phyloP scores from a whole-genome alignment of 2,329 filamentous ascomycete genomes.

The Cordyceps farinosa region DNA sequence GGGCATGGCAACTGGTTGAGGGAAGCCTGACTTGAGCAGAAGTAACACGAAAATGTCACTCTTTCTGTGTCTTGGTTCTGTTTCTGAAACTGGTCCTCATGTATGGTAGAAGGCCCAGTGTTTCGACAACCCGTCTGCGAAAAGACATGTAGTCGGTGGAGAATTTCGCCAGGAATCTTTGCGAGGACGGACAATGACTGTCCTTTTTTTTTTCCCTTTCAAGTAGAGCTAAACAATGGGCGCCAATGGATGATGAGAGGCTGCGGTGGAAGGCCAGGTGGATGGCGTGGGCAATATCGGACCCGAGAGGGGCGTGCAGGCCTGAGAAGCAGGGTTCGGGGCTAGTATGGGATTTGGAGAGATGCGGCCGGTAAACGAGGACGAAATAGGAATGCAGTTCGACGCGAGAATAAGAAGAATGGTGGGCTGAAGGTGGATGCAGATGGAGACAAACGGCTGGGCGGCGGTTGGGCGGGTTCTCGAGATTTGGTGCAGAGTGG shows the following conservation, averaged over 20 bases:
- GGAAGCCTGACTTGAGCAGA: background rate
- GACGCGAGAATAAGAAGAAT: background rate
- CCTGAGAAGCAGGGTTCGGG: background rate
- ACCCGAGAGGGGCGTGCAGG: background rate
- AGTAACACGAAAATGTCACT: background rate
- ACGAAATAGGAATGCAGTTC: slow-evolving; percentile 1
- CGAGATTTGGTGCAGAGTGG: too few relatives aligned
- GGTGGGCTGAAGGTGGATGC: background rate
- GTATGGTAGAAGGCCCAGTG: too few relatives aligned
- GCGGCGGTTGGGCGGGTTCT: too few relatives aligned
- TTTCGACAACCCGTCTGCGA: background rate
- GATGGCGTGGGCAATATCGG: background rate
- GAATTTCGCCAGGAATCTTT: background rate
- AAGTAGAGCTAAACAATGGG: too few relatives aligned
- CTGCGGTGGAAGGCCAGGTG: background rate
- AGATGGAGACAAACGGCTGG: background rate
- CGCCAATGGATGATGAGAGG: too few relatives aligned
- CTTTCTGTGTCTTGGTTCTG: background rate
- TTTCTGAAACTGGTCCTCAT: too few relatives aligned
- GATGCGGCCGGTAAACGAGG: background rate
- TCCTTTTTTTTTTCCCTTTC: too few relatives aligned
- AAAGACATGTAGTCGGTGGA: background rate
- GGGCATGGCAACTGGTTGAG: background rate
- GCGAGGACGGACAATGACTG: too few relatives aligned
- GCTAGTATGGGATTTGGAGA: background rate